Conservation (phyloP, 371 early-diverging fungal genomes). For the Entomophthora muscae region DNA sequence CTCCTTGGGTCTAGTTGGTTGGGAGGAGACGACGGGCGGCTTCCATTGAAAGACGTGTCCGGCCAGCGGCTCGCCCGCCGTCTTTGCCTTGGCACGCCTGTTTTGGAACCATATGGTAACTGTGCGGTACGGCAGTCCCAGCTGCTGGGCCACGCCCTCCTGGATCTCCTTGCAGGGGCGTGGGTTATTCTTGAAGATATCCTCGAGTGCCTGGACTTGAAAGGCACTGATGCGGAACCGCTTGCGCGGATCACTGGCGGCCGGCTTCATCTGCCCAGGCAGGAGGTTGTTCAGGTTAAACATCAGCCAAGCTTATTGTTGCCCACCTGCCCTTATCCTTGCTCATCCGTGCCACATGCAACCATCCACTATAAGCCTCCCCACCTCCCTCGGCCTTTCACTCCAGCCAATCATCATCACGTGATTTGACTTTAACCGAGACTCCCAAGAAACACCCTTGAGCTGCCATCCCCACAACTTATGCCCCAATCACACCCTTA, state of each 20-base stretch:
- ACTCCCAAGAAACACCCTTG: too few species aligned
- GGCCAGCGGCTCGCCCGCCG: slow-evolving; percentile 1
- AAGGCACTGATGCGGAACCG: neutral
- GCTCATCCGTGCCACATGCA: neutral
- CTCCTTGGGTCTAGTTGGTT: neutral
- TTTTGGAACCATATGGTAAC: slow-evolving; percentile 99
- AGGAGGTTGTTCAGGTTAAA: neutral
- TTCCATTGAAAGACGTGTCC: slow-evolving; percentile 8
- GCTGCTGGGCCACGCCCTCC: slow-evolving; percentile 60
- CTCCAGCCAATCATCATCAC: too few species aligned
- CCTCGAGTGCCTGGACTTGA: slow-evolving; percentile 5
- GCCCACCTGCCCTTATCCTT: neutral
- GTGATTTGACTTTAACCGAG: too few species aligned
- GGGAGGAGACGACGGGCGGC: slow-evolving; percentile 1
- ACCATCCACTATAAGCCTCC: too few species aligned
- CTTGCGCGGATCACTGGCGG: neutral
- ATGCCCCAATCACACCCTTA: too few species aligned
- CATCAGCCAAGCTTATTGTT: neutral
- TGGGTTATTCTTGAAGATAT: slow-evolving; percentile 1
- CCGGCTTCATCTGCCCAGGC: neutral
- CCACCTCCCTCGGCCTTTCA: too few species aligned
- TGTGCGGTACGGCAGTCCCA: slow-evolving; percentile 81
- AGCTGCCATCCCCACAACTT: too few species aligned
- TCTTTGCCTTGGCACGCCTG: slow-evolving; percentile 82
- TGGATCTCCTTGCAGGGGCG: slow-evolving; percentile 56